Conservation (phyloP, 306 rosid genomes). For the Carpinus fangiana region DNA sequence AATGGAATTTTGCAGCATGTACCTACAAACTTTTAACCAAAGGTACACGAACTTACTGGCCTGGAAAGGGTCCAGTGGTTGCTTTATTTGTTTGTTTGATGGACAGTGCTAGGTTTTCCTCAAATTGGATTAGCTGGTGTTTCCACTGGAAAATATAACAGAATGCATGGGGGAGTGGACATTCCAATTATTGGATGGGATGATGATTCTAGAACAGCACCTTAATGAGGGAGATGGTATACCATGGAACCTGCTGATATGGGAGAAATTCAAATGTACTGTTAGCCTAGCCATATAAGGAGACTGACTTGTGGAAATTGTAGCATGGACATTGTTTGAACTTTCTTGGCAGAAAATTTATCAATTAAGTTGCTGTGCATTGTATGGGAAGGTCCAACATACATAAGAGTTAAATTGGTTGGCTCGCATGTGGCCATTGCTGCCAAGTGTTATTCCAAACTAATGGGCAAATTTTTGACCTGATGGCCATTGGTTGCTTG, state of each 20-base stretch:
- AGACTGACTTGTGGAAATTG: neutral
- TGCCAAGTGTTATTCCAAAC: neutral
- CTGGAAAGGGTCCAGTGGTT: neutral
- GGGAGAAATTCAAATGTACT: too few species aligned
- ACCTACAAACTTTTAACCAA: neutral
- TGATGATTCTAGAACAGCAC: neutral
- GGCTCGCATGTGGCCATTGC: neutral
- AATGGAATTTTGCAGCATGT: neutral
- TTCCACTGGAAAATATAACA: neutral
- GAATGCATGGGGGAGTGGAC: neutral
- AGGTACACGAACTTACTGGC: constrained; percentile 1
- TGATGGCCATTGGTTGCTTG: neutral
- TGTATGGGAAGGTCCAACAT: neutral
- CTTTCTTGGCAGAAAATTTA: neutral
- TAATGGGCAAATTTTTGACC: neutral
- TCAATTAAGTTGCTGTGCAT: neutral
- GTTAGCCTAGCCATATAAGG: neutral
- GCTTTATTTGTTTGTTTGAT: neutral
- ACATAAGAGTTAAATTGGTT: neutral
- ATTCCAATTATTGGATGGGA: neutral
- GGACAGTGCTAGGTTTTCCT: neutral
- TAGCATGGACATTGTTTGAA: neutral
- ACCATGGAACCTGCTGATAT: too few species aligned
- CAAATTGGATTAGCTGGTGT: neutral
- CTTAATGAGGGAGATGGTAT: neutral